Conservation (phyloP, 169 alveolate species). For the Plasmodium malariae region DNA sequence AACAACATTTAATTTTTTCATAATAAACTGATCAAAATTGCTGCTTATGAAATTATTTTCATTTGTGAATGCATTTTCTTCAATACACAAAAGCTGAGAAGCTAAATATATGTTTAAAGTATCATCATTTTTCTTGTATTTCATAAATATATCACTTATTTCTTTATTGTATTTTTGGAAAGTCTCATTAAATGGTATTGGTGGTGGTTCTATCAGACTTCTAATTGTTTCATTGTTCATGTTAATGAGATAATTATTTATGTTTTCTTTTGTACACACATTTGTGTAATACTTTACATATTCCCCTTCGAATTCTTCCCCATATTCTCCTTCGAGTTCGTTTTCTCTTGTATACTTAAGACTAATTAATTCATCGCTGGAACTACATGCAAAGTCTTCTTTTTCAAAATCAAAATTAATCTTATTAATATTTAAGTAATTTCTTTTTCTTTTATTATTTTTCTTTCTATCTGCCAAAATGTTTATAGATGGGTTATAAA, state of each 20-base stretch:
- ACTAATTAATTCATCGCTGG: slow-evolving; percentile 34
- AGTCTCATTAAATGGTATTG: slow-evolving; percentile 49
- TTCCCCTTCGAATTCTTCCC: background rate
- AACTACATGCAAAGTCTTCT: slow-evolving; percentile 50
- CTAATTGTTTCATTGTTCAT: slow-evolving; percentile 44
- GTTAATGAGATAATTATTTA: slow-evolving; percentile 15
- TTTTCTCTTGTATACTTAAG: background rate
- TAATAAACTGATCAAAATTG: slow-evolving; percentile 52
- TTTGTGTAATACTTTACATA: background rate
- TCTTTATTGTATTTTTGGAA: slow-evolving; percentile 68
- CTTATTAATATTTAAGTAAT: slow-evolving; percentile 43
- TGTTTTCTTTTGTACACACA: background rate
- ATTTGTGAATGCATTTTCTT: slow-evolving; percentile 42
- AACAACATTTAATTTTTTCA: slow-evolving; percentile 45
- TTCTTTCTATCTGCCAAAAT: background rate
- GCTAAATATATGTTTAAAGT: slow-evolving; percentile 38
- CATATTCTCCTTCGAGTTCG: background rate
- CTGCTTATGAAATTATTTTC: slow-evolving; percentile 35
- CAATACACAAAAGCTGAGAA: slow-evolving; percentile 58
- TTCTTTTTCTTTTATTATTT: slow-evolving; percentile 47
- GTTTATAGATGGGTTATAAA: background rate
- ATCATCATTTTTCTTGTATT: slow-evolving; percentile 36
- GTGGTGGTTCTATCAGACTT: slow-evolving; percentile 47
- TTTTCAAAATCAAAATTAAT: slow-evolving; percentile 57
- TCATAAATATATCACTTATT: slow-evolving; percentile 63